These are phyloP conservation scores for Aspergillus proliferans DNA, from an alignment of 2,329 filamentous ascomycete species.

Conservation along the genomic window DNA sequence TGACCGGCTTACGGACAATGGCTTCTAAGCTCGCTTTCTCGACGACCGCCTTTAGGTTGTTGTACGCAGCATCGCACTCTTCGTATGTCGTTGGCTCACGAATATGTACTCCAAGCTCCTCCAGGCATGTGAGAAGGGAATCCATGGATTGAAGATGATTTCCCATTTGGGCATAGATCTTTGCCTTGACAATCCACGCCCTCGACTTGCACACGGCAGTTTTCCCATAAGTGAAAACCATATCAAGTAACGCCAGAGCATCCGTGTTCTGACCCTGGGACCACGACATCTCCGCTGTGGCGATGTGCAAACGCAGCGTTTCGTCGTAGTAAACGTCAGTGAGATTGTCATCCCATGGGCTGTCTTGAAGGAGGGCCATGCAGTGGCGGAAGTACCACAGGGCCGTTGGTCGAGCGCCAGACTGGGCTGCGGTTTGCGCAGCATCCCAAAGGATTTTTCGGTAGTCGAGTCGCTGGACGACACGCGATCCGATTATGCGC, in stretches of 20 bases:
- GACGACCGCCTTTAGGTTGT: slow-evolving; percentile 55
- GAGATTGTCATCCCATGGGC: slow-evolving; percentile 65
- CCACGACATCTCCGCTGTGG: slow-evolving; percentile 75
- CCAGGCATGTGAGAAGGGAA: slow-evolving; percentile 64
- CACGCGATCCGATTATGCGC: slow-evolving; percentile 63
- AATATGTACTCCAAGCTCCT: slow-evolving; percentile 61
- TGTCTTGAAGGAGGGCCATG: slow-evolving; percentile 68
- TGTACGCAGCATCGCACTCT: slow-evolving; percentile 70
- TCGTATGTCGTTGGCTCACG: slow-evolving; percentile 63
- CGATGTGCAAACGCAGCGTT: slow-evolving; percentile 70
- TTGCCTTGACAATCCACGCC: slow-evolving; percentile 75
- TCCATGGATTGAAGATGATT: slow-evolving; percentile 64
- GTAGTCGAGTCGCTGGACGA: slow-evolving; percentile 58
- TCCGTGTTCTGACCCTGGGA: slow-evolving; percentile 67
- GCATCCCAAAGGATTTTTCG: slow-evolving; percentile 72
- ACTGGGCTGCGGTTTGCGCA: slow-evolving; percentile 71
- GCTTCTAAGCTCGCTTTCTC: slow-evolving; percentile 49
- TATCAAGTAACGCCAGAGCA: slow-evolving; percentile 62
- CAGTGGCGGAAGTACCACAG: slow-evolving; percentile 75
- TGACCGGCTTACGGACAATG: slow-evolving; percentile 34
- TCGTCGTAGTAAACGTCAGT: slow-evolving; percentile 80
- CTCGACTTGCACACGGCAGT: slow-evolving; percentile 73
- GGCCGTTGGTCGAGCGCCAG: slow-evolving; percentile 74
- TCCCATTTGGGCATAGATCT: slow-evolving; percentile 69
- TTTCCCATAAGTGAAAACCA: slow-evolving; percentile 64